Evolutionary conservation across 2,329 filamentous ascomycete species (phyloP), one percentile per base, ranked within the genome.

Genomic region (Metarhizium guizhouense): DNA sequence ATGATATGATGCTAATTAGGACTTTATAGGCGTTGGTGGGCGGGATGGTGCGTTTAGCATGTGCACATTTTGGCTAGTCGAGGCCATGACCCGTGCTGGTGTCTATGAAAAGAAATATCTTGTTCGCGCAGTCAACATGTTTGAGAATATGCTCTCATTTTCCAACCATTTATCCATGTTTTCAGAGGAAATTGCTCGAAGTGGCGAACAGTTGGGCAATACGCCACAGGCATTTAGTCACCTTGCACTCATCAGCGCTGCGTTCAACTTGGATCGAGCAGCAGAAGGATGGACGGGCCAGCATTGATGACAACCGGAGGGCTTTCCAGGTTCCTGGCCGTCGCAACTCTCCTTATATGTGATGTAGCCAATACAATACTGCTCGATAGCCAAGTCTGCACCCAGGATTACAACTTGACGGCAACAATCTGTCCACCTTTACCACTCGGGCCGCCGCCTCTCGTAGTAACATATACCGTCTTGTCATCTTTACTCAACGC

Each of bases 11-110:
- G 13, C 45, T 48, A 30, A 48, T 16, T 6, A 16, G 6, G 18
- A 47, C 20, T 13, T 38, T 2, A 47, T 60, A 87, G 85, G 86
- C 34, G 85, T 91, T 8, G 86, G 86, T 42, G 87, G 87, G 18
- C 77, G 80, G 53, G 87, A 91, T 70, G 88, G 88, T 25, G 86
- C 87, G 20, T 91, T 91, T 66, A 84, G 80, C 64, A 90, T 91
- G 86, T 90, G 87, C 65, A 91, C 87, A 0, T 91, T 91, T 67
- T 91, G 88, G 88, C 80, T 90, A 0, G 86, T 91, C 13, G 88
- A 91, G 70, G 86, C 87, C 29, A 78, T 91, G 71, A 88, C 86
- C 34, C 78, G 87, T 36, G 86, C 86, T 60, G 73, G 79, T 61
- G 72, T 76, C 51, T 86, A 87, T 67, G 83, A 88, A 60, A 74